Evolutionary conservation across 2,329 filamentous ascomycete species (phyloP), one percentile per base, ranked within the genome.

Genomic region (Nannizziopsis barbatae): DNA sequence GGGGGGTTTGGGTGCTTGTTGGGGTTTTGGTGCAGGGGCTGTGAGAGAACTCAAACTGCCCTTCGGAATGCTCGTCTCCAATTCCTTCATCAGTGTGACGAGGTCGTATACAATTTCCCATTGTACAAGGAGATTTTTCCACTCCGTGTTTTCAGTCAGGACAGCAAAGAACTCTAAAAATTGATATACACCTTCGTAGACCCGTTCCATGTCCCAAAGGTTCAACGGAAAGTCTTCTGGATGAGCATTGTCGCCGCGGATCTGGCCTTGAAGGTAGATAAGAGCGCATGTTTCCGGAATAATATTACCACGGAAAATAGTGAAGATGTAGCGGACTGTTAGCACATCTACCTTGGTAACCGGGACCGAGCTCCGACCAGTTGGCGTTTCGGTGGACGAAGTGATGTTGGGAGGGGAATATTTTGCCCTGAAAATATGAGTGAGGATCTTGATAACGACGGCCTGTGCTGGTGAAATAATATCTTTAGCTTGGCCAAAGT

Each of bases 391-490:
- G 64, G 60, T 57, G 0, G 62, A 59, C 68, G 77, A 57, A 63
- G 69, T 51, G 57, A 68, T 50, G 56, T 67, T 56, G 54, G 70
- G 61, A 60, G 76, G 65, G 2, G 69, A 72, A 60, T 74, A 73
- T 54, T 73, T 76, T 18, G 77, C 75, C 37, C 87, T 80, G 67
- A 93, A 92, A 65, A 95, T 89, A 63, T 89, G 86, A 32, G 86
- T 94, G 53, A 95, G 77, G 6, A 95, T 79, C 52, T 93, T 87
- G 59, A 96, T 80, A 30, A 96, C 81, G 18, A 95, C 87, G 0
- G 89, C 92, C 66, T 96, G 90, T 1, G 89, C 89, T 0, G 90
- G 90, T 9, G 88, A 95, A 45, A 95, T 93, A 52, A 95, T 95
- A 60, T 95, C 90, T 65, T 95, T 95, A 8, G 86, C 84, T 55